Evolutionary conservation across 2,329 filamentous ascomycete genomes (phyloP), one percentile per base, ranked within the genome.

Genomic region (Ophiostoma perfectum): DNA sequence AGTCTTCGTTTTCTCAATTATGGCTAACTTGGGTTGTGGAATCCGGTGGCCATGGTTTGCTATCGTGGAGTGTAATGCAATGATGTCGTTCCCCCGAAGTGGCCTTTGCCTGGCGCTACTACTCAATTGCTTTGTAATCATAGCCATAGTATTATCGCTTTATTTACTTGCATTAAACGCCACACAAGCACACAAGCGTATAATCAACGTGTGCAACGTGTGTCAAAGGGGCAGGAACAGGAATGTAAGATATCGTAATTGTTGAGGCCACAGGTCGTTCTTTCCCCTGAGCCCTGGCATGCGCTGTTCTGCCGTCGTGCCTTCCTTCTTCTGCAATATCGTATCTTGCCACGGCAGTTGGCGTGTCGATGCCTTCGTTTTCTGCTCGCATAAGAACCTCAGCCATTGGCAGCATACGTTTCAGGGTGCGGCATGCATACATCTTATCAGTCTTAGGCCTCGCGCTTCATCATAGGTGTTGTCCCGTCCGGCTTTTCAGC

Each of bases 401-500:
- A 16, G 5, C 52, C 36, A 5, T 11, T 12, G 7, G 2, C 27
- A 60, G 18, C 55, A 36, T 39, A 27, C 55, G 27, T 38, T 38
- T 60, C 36, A 64, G 18, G 18, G 16, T 9, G 63, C 9, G 2
- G 16, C 55, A 4, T 55, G 49, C 38, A 42, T 63, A 39, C 60
- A 42, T 38, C 12, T 6, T 27, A 27, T 27, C 27, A 27, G 27
- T 27, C 27, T 27, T 27, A 27, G 27, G 27, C 27, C 27, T 27
- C 27, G 27, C 27, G 27, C 27, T 16, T 16, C 9, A 41, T 62
- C 38, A 6, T 38, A 27, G 49, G 5, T 27, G n/a, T 11, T n/a
- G 39, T 58, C 52, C 52, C 8, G 58, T 42, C 42, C 63, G 45
- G 41, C 63, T 64, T 18, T 68, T 70, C 69, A 70, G 69, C 69